Evolutionary conservation across 2,329 filamentous ascomycete species (phyloP).

Genomic region (Trichophyton equinum): DNA sequence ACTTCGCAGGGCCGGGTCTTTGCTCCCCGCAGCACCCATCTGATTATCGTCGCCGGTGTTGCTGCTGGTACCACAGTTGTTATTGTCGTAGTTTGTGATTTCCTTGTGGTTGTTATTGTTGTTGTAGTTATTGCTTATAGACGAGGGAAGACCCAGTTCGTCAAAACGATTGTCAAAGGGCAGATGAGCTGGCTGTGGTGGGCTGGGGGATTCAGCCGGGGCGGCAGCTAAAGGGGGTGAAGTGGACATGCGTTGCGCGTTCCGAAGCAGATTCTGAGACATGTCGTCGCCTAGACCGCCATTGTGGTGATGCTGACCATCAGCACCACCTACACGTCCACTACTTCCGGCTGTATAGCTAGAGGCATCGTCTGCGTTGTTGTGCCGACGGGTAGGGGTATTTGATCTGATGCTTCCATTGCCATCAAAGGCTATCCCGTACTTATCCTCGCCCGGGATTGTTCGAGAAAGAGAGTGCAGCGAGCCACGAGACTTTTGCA

Average conservation of each 20-base stretch:
- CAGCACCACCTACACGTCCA: constrained; percentile 20
- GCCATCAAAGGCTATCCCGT: constrained; percentile 53
- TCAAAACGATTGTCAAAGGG: not conserved
- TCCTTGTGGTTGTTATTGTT: not conserved
- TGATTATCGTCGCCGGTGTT: not conserved
- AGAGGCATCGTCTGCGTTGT: constrained; percentile 38
- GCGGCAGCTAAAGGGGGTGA: constrained; percentile 26
- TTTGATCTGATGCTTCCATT: constrained; percentile 28
- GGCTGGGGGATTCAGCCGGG: not conserved
- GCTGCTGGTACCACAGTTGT: not conserved
- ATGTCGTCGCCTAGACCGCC: constrained; percentile 30
- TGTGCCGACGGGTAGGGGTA: constrained; percentile 19
- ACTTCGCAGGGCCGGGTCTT: constrained; percentile 22
- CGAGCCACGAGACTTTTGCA: constrained; percentile 72
- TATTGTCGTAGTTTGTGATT: not conserved
- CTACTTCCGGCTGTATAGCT: constrained; percentile 41
- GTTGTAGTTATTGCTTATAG: not conserved
- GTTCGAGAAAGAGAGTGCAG: constrained; percentile 72
- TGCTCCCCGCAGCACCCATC: constrained; percentile 14
- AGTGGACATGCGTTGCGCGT: constrained; percentile 47
- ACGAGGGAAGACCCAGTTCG: not conserved
- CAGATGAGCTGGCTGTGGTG: not conserved
- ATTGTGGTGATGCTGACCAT: not conserved
- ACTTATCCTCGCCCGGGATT: constrained; percentile 66
- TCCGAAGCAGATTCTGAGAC: constrained; percentile 41